phyloP scores from a whole-genome alignment of 306 rosid species.

The Aeschynomene evenia region DNA sequence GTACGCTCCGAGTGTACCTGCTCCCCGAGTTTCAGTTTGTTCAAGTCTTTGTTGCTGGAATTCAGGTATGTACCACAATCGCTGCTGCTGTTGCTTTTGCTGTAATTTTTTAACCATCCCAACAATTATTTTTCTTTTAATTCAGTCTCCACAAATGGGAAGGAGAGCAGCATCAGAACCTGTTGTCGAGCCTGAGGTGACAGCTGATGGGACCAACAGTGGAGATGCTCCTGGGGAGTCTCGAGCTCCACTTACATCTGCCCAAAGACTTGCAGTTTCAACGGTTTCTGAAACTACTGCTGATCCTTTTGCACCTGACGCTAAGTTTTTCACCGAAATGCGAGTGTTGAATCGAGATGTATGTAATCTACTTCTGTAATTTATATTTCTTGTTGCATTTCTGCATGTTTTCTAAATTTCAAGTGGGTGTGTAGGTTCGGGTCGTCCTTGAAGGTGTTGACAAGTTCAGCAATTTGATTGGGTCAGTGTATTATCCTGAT shows the following conservation, averaged over 20 bases:
- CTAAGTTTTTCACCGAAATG: conserved; percentile 81
- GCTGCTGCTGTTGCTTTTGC: conserved; percentile 7
- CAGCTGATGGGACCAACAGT: conserved; percentile 54
- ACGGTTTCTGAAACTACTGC: conserved; percentile 51
- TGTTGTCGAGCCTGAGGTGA: conserved; percentile 50
- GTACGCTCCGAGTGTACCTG: conserved; percentile 77
- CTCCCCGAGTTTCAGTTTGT: conserved; percentile 96
- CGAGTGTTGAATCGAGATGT: conserved; percentile 78
- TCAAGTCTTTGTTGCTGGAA: conserved; percentile 90
- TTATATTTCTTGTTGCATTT: conserved; percentile 16
- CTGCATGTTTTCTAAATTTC: conserved; percentile 26
- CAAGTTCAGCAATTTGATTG: conserved; percentile 81
- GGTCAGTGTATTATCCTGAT: conserved; percentile 80
- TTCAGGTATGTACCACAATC: conserved; percentile 54
- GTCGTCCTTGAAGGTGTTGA: conserved; percentile 85
- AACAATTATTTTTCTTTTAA: conserved; percentile 11
- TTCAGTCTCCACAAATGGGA: conserved; percentile 83
- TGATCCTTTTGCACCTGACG: conserved; percentile 76
- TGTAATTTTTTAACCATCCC: neutral
- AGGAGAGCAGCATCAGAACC: conserved; percentile 60
- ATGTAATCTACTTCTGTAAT: conserved; percentile 26
- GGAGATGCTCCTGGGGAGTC: conserved; percentile 63
- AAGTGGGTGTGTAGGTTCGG: conserved; percentile 60
- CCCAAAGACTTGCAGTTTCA: conserved; percentile 80
- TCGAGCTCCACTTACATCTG: conserved; percentile 69